Conservation (phyloP, 371 early-diverging fungal species). For the Mortierella sp. region DNA sequence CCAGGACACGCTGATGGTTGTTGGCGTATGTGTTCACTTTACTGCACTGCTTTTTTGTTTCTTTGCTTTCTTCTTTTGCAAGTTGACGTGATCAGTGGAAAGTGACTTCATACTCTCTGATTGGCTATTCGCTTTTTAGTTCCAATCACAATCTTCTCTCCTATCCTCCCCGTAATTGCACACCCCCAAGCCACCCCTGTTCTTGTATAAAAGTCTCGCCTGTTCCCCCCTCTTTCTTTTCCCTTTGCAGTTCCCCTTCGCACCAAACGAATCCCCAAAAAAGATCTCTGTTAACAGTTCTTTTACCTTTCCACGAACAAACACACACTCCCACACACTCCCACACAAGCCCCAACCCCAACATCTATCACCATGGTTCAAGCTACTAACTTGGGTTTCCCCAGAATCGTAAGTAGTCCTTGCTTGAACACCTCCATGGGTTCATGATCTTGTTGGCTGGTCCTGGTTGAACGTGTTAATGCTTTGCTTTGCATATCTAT, state of each 20-base stretch:
- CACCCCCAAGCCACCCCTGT: not conserved
- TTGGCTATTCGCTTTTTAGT: not conserved
- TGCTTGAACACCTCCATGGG: not conserved
- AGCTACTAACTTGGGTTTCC: slow-evolving; percentile 85
- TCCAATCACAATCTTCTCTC: not conserved
- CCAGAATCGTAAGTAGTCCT: slow-evolving; percentile 66
- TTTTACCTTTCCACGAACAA: slow-evolving; percentile 29
- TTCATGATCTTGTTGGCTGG: not conserved
- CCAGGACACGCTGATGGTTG: not conserved
- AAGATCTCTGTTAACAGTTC: slow-evolving; percentile 50
- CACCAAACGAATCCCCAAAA: slow-evolving; percentile 32
- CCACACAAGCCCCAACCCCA: slow-evolving; percentile 16
- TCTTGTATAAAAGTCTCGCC: not conserved
- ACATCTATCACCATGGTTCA: slow-evolving; percentile 68
- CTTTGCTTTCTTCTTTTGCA: not conserved
- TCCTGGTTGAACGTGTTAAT: not conserved
- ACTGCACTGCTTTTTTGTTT: not conserved
- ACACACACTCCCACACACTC: slow-evolving; percentile 8
- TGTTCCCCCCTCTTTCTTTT: slow-evolving; percentile 13
- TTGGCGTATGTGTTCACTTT: not conserved
- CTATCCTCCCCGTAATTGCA: not conserved
- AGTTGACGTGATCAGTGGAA: not conserved
- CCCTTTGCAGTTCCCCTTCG: slow-evolving; percentile 46
- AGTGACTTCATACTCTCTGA: not conserved
- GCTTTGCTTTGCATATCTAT: not conserved